phyloP scores from a whole-genome alignment of 1,284 basidiomycete genomes.

The Xerocomus nothofagi region DNA sequence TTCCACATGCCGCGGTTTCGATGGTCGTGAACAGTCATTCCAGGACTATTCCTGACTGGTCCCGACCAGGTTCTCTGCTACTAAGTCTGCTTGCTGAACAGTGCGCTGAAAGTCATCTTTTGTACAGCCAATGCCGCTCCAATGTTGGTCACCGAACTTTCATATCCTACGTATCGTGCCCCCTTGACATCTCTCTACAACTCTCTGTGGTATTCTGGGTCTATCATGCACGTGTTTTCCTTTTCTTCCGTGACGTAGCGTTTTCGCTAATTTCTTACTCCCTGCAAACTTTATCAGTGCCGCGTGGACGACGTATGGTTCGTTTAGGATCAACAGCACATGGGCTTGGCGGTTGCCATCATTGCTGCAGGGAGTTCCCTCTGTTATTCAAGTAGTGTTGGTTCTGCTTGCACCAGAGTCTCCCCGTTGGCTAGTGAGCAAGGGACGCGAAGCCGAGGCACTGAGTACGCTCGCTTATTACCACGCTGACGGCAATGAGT shows the following conservation, averaged over 20 bases:
- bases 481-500: constrained; percentile 70
- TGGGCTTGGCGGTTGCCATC: constrained; percentile 82
- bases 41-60: too few species aligned
- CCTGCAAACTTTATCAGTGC: constrained; percentile 41
- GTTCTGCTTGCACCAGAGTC: constrained; percentile 69
- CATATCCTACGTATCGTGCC: constrained; percentile 76
- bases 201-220: constrained; percentile 77
- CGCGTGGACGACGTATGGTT: constrained; percentile 76
- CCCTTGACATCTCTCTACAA: constrained; percentile 73
- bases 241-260: not conserved
- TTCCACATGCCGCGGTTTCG: too few species aligned
- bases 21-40: too few species aligned
- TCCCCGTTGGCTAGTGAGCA: constrained; percentile 69
- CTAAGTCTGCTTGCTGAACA: too few species aligned
- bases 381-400: constrained; percentile 59
- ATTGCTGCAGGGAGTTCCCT: constrained; percentile 62
- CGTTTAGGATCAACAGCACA: constrained; percentile 60
- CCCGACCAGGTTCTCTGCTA: too few species aligned
- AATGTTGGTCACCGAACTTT: constrained; percentile 73
- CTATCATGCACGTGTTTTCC: constrained; percentile 55
- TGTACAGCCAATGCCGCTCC: constrained; percentile 61
- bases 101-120: not conserved
- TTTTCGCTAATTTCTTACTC: not conserved
- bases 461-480: constrained; percentile 69
- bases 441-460: constrained; percentile 63